These are phyloP conservation scores for Plasmodium gonderi DNA, from an alignment of 169 alveolate species.

Conservation along the genomic window DNA sequence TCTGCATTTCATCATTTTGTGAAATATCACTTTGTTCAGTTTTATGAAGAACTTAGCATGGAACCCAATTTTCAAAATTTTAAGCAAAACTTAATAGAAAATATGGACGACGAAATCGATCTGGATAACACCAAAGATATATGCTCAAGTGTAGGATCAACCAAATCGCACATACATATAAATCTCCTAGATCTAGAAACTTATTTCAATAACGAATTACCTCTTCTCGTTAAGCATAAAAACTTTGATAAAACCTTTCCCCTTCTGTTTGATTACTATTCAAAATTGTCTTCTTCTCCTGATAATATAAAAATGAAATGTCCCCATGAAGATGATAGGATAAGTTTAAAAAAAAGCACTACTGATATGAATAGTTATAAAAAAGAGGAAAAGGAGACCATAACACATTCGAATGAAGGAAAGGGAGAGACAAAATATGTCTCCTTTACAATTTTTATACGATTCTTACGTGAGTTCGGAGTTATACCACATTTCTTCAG, in stretches of 20 bases:
- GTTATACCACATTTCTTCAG: constrained; percentile 80
- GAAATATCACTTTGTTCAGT: constrained; percentile 76
- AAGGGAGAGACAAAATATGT: constrained; percentile 22
- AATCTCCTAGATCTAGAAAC: constrained; percentile 37
- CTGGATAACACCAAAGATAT: neutral
- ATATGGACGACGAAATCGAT: constrained; percentile 9
- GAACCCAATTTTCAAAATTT: constrained; percentile 59
- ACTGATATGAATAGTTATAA: neutral
- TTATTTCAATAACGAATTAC: constrained; percentile 56
- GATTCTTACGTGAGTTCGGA: constrained; percentile 82
- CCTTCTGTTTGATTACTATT: constrained; percentile 58
- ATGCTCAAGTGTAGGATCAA: neutral
- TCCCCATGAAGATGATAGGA: neutral
- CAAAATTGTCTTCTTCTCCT: constrained; percentile 5
- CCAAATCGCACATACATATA: constrained; percentile 9
- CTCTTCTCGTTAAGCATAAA: constrained; percentile 48
- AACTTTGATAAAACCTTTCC: constrained; percentile 70
- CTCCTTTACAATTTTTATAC: constrained; percentile 78
- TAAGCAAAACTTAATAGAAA: constrained; percentile 42
- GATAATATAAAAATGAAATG: neutral
- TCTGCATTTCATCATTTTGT: constrained; percentile 84
- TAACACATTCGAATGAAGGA: no score
- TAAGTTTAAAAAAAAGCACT: neutral
- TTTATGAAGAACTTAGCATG: constrained; percentile 51
- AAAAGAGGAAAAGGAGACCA: neutral